Conservation (phyloP, 768 basidiomycete species). For the Termitomyces sp. region DNA sequence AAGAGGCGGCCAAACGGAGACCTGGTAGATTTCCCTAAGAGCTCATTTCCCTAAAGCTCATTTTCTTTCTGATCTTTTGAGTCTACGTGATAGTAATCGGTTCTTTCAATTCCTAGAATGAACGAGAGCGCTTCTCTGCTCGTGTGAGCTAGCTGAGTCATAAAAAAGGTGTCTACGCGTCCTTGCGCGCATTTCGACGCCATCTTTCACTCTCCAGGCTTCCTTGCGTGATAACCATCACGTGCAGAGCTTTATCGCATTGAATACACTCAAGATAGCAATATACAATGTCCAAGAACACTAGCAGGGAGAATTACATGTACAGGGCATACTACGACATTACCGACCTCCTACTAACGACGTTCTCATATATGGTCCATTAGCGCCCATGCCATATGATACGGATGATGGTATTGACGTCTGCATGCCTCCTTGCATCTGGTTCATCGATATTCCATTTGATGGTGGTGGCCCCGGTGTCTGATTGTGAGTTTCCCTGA, state of each 20-base stretch:
- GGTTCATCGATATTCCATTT: conserved; percentile 43
- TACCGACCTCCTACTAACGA: conserved; percentile 8
- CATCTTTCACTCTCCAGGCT: neutral
- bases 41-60: too few species aligned
- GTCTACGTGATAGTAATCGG: neutral
- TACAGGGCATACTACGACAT: neutral
- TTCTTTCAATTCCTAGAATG: neutral
- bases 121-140: neutral
- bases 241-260: neutral
- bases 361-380: conserved; percentile 62
- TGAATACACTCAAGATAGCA: neutral
- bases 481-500: conserved; percentile 49
- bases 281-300: neutral
- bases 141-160: neutral
- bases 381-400: conserved; percentile 51
- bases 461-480: conserved; percentile 42
- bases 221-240: neutral
- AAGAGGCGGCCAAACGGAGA: neutral
- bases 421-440: conserved; percentile 25
- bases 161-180: neutral
- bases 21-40: neutral
- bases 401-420: conserved; percentile 38
- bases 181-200: neutral
- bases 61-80: neutral
- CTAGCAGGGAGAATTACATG: neutral